phyloP scores from a whole-genome alignment of 495 filamentous ascomycete genomes.

The Penicillium mononematosum region DNA sequence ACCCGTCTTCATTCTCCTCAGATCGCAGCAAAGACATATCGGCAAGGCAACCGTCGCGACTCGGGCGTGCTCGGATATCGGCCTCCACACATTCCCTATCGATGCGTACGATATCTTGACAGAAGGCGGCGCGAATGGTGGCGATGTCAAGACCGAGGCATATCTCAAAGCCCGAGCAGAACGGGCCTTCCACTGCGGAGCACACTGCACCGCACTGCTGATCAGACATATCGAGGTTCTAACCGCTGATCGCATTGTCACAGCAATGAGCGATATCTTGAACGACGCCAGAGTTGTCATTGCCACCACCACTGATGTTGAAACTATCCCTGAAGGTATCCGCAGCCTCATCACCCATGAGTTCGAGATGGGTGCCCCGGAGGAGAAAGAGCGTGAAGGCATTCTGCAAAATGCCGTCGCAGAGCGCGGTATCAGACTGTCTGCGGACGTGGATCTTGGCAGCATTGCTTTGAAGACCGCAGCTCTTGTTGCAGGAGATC shows the following conservation, averaged over 20 bases:
- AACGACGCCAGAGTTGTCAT: conserved; percentile 73
- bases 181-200: conserved; percentile 81
- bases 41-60: conserved; percentile 77
- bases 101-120: conserved; percentile 92
- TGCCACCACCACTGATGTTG: conserved; percentile 91
- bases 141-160: conserved; percentile 90
- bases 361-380: conserved; percentile 87
- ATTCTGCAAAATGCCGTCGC: conserved; percentile 75
- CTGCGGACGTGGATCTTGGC: conserved; percentile 76
- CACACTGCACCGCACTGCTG: conserved; percentile 77
- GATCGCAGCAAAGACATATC: conserved; percentile 87
- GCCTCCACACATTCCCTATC: conserved; percentile 83
- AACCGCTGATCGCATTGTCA: conserved; percentile 83
- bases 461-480: conserved; percentile 91
- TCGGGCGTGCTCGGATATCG: conserved; percentile 81
- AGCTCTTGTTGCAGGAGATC: conserved; percentile 88
- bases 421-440: conserved; percentile 67
- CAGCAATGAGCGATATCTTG: conserved; percentile 77
- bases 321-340: conserved; percentile 86
- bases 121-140: conserved; percentile 79
- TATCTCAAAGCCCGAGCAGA: conserved; percentile 85
- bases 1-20: conserved; percentile 80
- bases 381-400: conserved; percentile 88
- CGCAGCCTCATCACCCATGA: conserved; percentile 93
- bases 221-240: conserved; percentile 87